These are phyloP conservation scores for Triangularia setosa DNA, from an alignment of 2,329 filamentous ascomycete genomes.

Conservation along the genomic window DNA sequence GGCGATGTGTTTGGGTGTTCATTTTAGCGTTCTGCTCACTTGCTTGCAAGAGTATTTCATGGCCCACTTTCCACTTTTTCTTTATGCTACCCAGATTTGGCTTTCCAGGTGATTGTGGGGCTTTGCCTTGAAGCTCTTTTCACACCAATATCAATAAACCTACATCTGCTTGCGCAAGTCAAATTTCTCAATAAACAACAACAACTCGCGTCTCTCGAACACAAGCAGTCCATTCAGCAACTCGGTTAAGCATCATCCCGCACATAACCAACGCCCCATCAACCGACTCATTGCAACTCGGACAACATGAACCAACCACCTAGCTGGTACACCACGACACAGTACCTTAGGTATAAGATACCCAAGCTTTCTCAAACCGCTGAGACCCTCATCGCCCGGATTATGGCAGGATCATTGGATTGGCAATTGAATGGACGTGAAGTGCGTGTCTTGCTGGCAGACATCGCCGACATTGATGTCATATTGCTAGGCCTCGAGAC, in stretches of 20 bases:
- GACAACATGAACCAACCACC: not conserved
- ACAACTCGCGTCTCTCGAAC: not conserved
- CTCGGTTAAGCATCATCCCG: not conserved
- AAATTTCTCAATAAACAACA: too few species aligned
- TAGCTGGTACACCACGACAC: not conserved
- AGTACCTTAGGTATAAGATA: not conserved
- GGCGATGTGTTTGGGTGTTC: too few species aligned
- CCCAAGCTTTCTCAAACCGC: not conserved
- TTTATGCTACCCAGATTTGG: too few species aligned
- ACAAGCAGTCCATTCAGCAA: not conserved
- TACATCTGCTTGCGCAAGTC: too few species aligned
- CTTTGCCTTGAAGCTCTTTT: too few species aligned
- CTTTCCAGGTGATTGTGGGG: too few species aligned
- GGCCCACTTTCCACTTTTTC: too few species aligned
- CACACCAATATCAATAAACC: too few species aligned
- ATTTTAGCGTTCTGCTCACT: too few species aligned
- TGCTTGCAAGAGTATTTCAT: too few species aligned
- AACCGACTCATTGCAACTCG: not conserved
- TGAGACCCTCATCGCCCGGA: not conserved
- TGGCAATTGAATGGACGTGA: not conserved
- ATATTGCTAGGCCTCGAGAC: not conserved
- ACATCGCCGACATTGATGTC: not conserved
- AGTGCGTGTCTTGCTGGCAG: not conserved
- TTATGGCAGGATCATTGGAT: not conserved
- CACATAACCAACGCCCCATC: not conserved